Conservation (phyloP, 2,329 filamentous ascomycete species). For the Bipolaris victoriae region DNA sequence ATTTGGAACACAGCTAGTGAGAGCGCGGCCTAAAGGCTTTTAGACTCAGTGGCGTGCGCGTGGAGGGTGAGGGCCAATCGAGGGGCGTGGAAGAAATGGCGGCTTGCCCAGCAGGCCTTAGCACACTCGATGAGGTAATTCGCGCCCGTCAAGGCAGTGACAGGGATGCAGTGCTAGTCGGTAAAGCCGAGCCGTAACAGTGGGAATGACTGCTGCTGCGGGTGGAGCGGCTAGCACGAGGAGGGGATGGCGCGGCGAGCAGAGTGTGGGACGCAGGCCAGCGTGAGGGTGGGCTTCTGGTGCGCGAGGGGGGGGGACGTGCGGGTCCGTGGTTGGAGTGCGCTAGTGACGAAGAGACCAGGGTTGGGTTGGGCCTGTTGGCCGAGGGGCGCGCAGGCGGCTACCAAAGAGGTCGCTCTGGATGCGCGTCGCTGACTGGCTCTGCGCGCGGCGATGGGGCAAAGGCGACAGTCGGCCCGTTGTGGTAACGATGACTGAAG, state of each 20-base stretch:
- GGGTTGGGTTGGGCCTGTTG: conserved; percentile 26
- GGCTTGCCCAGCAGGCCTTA: conserved; percentile 41
- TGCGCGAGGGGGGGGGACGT: conserved; percentile 23
- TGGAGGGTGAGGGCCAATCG: conserved; percentile 46
- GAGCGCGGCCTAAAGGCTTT: conserved; percentile 37
- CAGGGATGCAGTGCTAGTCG: conserved; percentile 28
- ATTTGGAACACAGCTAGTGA: conserved; percentile 44
- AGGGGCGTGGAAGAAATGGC: conserved; percentile 31
- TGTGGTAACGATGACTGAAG: conserved; percentile 32
- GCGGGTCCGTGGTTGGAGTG: conserved; percentile 25
- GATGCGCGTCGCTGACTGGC: conserved; percentile 24
- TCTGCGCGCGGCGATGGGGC: conserved; percentile 14
- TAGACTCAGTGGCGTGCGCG: conserved; percentile 45
- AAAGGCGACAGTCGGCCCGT: conserved; percentile 42
- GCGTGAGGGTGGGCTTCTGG: conserved; percentile 20
- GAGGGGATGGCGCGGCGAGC: conserved; percentile 34
- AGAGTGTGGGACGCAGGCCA: conserved; percentile 29
- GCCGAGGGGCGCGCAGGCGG: conserved; percentile 30
- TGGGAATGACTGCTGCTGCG: conserved; percentile 40
- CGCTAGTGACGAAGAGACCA: conserved; percentile 22
- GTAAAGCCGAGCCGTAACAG: conserved; percentile 46
- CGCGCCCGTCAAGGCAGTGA: conserved; percentile 31
- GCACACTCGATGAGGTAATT: conserved; percentile 49
- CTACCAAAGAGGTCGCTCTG: conserved; percentile 22
- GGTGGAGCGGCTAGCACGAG: conserved; percentile 31